These are phyloP conservation scores for Calycina marina DNA, from an alignment of 2,329 filamentous ascomycete species.

Conservation along the genomic window DNA sequence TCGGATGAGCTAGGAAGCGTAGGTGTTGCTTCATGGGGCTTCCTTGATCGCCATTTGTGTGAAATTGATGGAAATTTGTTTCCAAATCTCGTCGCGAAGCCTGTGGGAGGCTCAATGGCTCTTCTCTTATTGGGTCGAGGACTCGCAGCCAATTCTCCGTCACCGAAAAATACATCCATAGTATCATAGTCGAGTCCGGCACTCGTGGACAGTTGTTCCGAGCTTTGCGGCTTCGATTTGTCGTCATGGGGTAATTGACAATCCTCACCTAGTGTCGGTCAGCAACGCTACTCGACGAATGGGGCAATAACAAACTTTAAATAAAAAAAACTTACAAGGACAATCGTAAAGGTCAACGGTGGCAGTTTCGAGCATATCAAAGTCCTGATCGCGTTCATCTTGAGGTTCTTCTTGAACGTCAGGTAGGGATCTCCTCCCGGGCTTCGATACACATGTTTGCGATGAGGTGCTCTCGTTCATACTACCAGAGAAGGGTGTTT, in stretches of 20 bases:
- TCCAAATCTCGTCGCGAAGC: conserved; percentile 50
- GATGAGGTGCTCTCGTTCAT: conserved; percentile 41
- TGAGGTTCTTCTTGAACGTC: conserved; percentile 75
- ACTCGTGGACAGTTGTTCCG: conserved; percentile 25
- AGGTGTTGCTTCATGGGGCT: too few relatives aligned
- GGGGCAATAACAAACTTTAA: too few relatives aligned
- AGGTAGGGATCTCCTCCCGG: conserved; percentile 54
- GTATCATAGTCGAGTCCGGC: conserved; percentile 49
- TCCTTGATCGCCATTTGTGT: conserved; percentile 37
- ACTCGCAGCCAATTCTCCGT: conserved; percentile 38
- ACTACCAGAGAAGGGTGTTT: conserved; percentile 35
- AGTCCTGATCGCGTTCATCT: conserved; percentile 46
- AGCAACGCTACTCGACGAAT: too few relatives aligned
- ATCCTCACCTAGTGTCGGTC: conserved; percentile 46
- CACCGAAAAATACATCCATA: conserved; percentile 45
- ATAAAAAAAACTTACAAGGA: conserved; percentile 48
- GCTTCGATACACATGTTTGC: conserved; percentile 37
- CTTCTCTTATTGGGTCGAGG: conserved; percentile 40
- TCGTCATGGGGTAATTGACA: conserved; percentile 42
- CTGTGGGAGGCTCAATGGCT: conserved; percentile 44
- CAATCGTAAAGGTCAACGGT: conserved; percentile 46
- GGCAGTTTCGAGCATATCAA: conserved; percentile 33
- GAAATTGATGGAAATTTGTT: conserved; percentile 40
- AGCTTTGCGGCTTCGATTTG: conserved; percentile 19
- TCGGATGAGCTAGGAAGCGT: conserved; percentile 16